These are phyloP conservation scores for Yamadazyma trypodendri DNA, from an alignment of 1,139 yeast genomes.

Conservation along the genomic window DNA sequence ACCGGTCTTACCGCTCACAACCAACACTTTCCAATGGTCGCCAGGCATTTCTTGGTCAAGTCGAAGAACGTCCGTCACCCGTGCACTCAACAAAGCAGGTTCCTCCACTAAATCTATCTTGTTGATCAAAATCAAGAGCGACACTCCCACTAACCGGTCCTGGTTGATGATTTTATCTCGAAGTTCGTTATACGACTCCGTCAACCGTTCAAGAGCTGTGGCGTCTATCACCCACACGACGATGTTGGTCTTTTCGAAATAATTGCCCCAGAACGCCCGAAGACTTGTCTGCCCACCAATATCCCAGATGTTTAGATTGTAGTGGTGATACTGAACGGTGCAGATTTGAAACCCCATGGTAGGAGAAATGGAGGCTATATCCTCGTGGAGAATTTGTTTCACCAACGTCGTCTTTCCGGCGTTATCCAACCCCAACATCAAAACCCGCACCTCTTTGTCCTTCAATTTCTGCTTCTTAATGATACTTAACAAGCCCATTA, in stretches of 20 bases:
- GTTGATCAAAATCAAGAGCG: conserved; percentile 53
- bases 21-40: conserved; percentile 31
- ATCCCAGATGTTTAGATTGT: conserved; percentile 64
- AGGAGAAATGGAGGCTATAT: conserved; percentile 38
- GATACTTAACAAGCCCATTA: conserved; percentile 82
- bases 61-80: conserved; percentile 23
- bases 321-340: conserved; percentile 31
- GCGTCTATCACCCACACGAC: conserved; percentile 93
- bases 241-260: conserved; percentile 81
- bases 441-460: conserved; percentile 72
- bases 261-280: conserved; percentile 87
- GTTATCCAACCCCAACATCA: conserved; percentile 82
- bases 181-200: conserved; percentile 66
- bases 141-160: conserved; percentile 69
- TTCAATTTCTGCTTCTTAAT: conserved; percentile 80
- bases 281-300: conserved; percentile 83
- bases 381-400: conserved; percentile 57
- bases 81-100: conserved; percentile 15
- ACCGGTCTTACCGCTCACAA: conserved; percentile 62
- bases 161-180: conserved; percentile 57
- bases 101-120: conserved; percentile 51
- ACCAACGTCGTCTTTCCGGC: conserved; percentile 87
- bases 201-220: conserved; percentile 56
- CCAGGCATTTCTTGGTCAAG: conserved; percentile 15
- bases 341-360: conserved; percentile 57